Percentiles rank a stretch among this genome's conserved stretches.
phyloP scores from a whole-genome alignment of 2,329 filamentous ascomycete genomes.

The Nemania sp. region DNA sequence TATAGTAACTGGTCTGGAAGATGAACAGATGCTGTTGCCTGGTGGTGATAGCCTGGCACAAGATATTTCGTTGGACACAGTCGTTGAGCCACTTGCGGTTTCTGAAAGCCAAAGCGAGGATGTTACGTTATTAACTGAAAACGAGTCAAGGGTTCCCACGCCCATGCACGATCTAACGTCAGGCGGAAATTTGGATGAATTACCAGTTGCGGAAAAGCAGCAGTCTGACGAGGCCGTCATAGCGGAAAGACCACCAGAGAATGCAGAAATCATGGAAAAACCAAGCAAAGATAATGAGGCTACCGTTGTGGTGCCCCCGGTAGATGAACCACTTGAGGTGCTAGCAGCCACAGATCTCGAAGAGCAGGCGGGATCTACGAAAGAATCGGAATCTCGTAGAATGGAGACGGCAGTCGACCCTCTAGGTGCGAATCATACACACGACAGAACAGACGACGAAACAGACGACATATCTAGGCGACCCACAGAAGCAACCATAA shows the following conservation, averaged over 20 bases:
- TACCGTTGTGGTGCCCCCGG: constrained; percentile 5
- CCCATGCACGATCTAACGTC: constrained; percentile 24
- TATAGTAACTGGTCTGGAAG: constrained; percentile 35
- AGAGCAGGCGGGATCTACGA: constrained; percentile 23
- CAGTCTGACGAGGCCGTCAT: constrained; percentile 3
- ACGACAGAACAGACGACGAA: constrained; percentile 38
- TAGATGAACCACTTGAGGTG: constrained; percentile 2
- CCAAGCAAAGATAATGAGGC: constrained; percentile 20
- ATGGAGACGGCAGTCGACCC: constrained; percentile 22
- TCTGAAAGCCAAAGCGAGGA: constrained; percentile 34
- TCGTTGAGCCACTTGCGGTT: constrained; percentile 29
- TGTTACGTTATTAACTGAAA: constrained; percentile 27
- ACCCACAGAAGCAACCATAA: constrained; percentile 41
- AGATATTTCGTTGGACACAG: constrained; percentile 31
- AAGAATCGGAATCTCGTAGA: constrained; percentile 10
- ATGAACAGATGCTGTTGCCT: constrained; percentile 41
- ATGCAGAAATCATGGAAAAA: constrained; percentile 9
- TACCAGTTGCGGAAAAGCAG: constrained; percentile 14
- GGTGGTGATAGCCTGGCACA: constrained; percentile 43
- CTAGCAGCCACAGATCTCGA: constrained; percentile 14
- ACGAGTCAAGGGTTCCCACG: constrained; percentile 31
- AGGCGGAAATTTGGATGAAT: constrained; percentile 25
- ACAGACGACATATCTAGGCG: constrained; percentile 36
- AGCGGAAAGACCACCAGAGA: background rate
- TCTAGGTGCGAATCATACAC: constrained; percentile 33